Percentiles rank a stretch among this genome's conserved stretches.
These are phyloP conservation scores for Jasminum sambac DNA, from an alignment of 257 asterid genomes.

Conservation along the genomic window DNA sequence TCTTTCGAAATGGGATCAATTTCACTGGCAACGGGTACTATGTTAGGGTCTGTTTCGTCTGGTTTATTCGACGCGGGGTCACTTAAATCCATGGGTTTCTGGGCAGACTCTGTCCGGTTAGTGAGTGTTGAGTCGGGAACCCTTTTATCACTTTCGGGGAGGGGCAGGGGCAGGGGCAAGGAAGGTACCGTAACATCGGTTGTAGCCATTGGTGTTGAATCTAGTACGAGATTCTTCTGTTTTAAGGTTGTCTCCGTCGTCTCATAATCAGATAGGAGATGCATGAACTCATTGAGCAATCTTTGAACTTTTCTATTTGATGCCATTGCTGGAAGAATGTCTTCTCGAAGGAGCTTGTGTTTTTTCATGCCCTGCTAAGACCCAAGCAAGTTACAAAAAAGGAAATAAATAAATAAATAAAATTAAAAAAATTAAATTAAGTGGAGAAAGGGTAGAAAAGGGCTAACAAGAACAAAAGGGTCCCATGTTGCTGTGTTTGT, in stretches of 20 bases:
- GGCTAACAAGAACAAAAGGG: conserved; percentile 73
- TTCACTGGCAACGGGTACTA: conserved; percentile 22
- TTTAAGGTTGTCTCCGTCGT: conserved; percentile 33
- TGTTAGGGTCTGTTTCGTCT: conserved; percentile 32
- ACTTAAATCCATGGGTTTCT: conserved; percentile 28
- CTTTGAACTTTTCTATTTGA: conserved; percentile 91
- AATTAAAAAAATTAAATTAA: too few species aligned
- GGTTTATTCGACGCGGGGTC: conserved; percentile 31
- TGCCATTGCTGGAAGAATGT: conserved; percentile 99
- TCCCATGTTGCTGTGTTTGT: conserved; percentile 67
- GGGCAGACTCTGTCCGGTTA: conserved; percentile 25
- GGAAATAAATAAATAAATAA: too few species aligned
- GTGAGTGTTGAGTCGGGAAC: conserved; percentile 24
- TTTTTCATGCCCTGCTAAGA: conserved; percentile 77
- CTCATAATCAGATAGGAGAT: conserved; percentile 71
- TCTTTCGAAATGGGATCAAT: conserved; percentile 28
- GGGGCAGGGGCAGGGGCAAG: conserved; percentile 34
- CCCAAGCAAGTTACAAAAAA: not conserved
- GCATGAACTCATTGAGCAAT: conserved; percentile 80
- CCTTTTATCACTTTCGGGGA: conserved; percentile 27
- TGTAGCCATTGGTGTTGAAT: conserved; percentile 26
- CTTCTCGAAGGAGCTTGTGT: conserved; percentile 91
- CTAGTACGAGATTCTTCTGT: conserved; percentile 24
- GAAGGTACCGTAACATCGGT: conserved; percentile 39
- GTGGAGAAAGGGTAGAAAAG: conserved; percentile 15